phyloP scores from a whole-genome alignment of 176 grass and related monocot genomes.

The Oryza rufipogon region DNA sequence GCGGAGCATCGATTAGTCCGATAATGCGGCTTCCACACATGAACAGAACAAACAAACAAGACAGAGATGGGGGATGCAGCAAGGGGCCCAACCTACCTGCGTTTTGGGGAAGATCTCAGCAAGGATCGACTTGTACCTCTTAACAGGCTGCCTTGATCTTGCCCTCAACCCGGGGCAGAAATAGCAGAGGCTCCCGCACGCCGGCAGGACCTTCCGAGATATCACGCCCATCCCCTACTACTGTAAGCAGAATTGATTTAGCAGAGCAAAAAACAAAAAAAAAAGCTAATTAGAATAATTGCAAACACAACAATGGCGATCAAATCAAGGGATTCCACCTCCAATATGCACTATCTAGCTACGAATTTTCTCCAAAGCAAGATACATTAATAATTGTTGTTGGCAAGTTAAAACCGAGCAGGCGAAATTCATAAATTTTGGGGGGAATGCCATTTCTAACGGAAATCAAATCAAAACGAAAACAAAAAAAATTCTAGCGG shows the following conservation, averaged over 20 bases:
- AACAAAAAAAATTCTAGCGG: too few relatives aligned
- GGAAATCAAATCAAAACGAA: too few relatives aligned
- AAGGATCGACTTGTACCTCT: conserved; percentile 91
- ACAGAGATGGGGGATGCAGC: background rate
- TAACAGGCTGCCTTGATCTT: conserved; percentile 79
- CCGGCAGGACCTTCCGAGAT: conserved; percentile 63
- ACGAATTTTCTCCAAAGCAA: too few relatives aligned
- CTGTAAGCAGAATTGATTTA: conserved; percentile 6
- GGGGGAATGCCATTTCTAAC: too few relatives aligned
- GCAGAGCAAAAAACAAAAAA: background rate
- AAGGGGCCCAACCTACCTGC: conserved; percentile 44
- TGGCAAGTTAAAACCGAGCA: too few relatives aligned
- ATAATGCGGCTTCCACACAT: background rate
- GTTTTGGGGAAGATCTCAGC: conserved; percentile 83
- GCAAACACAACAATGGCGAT: too few relatives aligned
- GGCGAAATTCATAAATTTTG: too few relatives aligned
- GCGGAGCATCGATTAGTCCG: background rate
- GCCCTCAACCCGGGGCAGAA: conserved; percentile 71
- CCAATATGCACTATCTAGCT: too few relatives aligned
- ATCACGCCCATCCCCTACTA: conserved; percentile 65
- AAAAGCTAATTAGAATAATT: background rate
- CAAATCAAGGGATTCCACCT: too few relatives aligned
- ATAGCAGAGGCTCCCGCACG: conserved; percentile 70
- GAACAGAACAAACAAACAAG: background rate
- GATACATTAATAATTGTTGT: too few relatives aligned